Evolutionary conservation across 345 rosid genomes (phyloP).

Genomic region (Anacardium occidentale): DNA sequence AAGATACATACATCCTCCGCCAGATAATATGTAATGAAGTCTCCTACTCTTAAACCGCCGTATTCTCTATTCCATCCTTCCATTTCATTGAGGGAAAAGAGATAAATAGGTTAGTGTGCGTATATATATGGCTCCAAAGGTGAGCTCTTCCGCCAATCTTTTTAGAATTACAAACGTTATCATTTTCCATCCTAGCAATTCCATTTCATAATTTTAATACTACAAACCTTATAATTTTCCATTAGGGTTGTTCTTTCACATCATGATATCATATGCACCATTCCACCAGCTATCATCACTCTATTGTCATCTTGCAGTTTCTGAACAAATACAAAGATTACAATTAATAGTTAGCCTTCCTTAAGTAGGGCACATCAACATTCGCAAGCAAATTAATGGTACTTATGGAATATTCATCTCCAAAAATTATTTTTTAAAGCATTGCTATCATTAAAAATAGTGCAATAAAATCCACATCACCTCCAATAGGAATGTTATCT

Average conservation of each 20-base stretch:
- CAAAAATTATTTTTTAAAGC: background rate
- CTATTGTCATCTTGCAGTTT: constrained; percentile 87
- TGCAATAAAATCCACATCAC: constrained; percentile 32
- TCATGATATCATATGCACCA: constrained; percentile 68
- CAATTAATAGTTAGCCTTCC: constrained; percentile 7
- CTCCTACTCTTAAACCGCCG: too few relatives aligned
- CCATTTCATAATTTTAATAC: background rate
- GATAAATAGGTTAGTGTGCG: too few relatives aligned
- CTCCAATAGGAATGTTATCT: constrained; percentile 71
- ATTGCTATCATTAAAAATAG: background rate
- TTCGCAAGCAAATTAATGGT: constrained; percentile 11
- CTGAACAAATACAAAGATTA: constrained; percentile 39
- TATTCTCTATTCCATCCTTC: too few relatives aligned
- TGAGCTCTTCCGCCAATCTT: too few relatives aligned
- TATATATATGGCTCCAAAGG: too few relatives aligned
- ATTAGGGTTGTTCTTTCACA: constrained; percentile 7
- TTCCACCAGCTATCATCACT: constrained; percentile 80
- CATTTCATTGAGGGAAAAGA: too few relatives aligned
- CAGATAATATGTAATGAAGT: too few relatives aligned
- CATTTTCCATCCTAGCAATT: background rate
- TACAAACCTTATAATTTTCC: constrained; percentile 16
- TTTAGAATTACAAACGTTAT: too few relatives aligned
- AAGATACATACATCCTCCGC: too few relatives aligned
- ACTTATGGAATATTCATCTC: background rate
- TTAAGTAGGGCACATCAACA: constrained; percentile 11